Base-by-base conservation (phyloP, 2,329 filamentous ascomycete genomes). In the Geosmithia morbida region DNA sequence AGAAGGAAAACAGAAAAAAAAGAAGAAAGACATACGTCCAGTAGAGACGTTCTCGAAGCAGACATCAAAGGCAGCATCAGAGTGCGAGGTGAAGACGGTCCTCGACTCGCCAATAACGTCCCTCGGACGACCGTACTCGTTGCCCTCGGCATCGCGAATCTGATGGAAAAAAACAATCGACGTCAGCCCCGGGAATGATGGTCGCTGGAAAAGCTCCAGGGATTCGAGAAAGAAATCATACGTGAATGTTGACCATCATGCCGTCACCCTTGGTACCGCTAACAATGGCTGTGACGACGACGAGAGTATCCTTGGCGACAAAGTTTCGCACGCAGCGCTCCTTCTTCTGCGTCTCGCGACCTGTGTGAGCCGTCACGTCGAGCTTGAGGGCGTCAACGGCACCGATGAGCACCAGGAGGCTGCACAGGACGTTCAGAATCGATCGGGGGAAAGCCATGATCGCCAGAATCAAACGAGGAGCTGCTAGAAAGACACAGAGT, bases 321-420 rank as follows among this genome's bases (percentile, higher is more conserved):
- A 96, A 98, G 71, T 98, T 98, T 64, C 90, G 81, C 65, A 98
- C 85, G 71, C 92, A 98, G 70, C 90, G 79, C 69, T 90, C 85
- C 60, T 82, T 78, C 57, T 83, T 79, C 63, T 77, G 71, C 54
- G 49, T 59, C 58, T 64, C 61, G 51, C 51, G 48, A 49, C 68
- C 65, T 46, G 69, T 66, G 54, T 81, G 75, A 43, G 88, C 87
- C 57, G 78, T 68, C 51, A 98, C 79, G 59, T 98, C 92, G 75
- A 98, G 96, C 72, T 94, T 96, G 59, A 98, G 80, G 50, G 88
- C 88, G 55, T 73, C 66, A 53, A 70, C 68, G 54, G 68, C 68
- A 50, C 70, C 67, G 53, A 73, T 65, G 49, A 81, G 64, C 48
- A 81, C 64, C 53, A 80, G 63, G 46, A 81, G 58, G 63, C 73